Evolutionary conservation across 176 grass and related monocot species (phyloP).

Genomic region (Oryza glumipatula): DNA sequence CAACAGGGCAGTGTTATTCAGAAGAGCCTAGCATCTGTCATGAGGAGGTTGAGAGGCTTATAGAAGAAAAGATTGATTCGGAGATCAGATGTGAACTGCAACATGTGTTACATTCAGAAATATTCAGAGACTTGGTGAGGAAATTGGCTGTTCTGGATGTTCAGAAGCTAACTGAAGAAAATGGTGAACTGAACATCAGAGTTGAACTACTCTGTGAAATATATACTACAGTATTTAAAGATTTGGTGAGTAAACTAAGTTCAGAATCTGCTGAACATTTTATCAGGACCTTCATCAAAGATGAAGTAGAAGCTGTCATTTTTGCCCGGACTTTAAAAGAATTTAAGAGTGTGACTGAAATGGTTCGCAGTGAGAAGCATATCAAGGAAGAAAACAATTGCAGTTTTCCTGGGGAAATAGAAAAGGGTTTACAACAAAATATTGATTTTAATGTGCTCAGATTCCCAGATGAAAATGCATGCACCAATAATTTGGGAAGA

Average conservation of each 20-base stretch:
- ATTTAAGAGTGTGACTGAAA: constrained; percentile 18
- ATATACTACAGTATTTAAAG: background rate
- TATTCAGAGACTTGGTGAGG: constrained; percentile 26
- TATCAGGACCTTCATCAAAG: constrained; percentile 11
- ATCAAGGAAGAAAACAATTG: constrained; percentile 37
- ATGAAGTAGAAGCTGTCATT: constrained; percentile 17
- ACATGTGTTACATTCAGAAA: constrained; percentile 28
- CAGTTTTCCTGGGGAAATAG: constrained; percentile 3
- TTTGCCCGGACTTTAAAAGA: constrained; percentile 24
- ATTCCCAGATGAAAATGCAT: background rate
- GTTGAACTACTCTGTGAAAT: constrained; percentile 21
- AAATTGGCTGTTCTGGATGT: background rate
- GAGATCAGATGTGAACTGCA: constrained; percentile 39
- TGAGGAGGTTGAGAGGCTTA: constrained; percentile 33
- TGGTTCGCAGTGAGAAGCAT: constrained; percentile 22
- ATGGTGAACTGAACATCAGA: constrained; percentile 11
- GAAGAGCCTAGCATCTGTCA: background rate
- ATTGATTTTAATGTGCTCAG: background rate
- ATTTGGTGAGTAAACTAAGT: background rate
- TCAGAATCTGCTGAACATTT: constrained; percentile 15
- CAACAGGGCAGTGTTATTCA: background rate
- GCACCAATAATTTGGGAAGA: constrained; percentile 9
- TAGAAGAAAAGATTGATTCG: constrained; percentile 33
- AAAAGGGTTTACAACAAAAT: constrained; percentile 32
- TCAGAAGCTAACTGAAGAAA: constrained; percentile 38